Percentiles rank a stretch among this genome's conserved stretches.
Evolutionary conservation across 345 rosid genomes (phyloP).

Genomic region (Salix arbutifolia): DNA sequence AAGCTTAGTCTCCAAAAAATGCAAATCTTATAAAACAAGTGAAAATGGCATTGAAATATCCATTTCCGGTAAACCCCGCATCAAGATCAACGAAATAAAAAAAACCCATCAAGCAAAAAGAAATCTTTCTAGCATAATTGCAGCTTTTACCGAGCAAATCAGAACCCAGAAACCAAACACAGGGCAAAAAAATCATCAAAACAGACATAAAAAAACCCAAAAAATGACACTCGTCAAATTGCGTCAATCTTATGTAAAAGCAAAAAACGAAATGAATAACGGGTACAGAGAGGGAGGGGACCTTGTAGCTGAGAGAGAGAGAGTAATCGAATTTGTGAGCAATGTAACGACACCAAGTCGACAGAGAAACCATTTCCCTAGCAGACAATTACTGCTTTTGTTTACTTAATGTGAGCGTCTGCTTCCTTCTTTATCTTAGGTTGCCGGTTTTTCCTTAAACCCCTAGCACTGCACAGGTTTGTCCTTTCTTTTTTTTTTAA

Average conservation of each 20-base stretch:
- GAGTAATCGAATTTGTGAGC: conserved; percentile 70
- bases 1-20: background rate
- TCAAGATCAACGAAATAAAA: background rate
- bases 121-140: background rate
- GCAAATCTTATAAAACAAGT: background rate
- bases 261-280: background rate
- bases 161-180: background rate
- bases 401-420: background rate
- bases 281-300: conserved; percentile 11
- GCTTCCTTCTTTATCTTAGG: background rate
- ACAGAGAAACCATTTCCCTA: conserved; percentile 55
- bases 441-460: background rate
- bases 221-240: background rate
- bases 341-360: conserved; percentile 76
- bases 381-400: background rate
- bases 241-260: background rate
- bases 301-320: conserved; percentile 57
- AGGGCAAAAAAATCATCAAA: background rate
- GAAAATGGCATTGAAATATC: background rate
- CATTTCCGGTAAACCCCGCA: background rate
- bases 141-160: background rate
- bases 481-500: background rate
- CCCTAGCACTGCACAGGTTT: background rate
- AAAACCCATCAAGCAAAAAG: background rate
- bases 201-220: background rate